Evolutionary conservation across 1,284 basidiomycete genomes (phyloP).

Genomic region (Sporisorium scitamineum): DNA sequence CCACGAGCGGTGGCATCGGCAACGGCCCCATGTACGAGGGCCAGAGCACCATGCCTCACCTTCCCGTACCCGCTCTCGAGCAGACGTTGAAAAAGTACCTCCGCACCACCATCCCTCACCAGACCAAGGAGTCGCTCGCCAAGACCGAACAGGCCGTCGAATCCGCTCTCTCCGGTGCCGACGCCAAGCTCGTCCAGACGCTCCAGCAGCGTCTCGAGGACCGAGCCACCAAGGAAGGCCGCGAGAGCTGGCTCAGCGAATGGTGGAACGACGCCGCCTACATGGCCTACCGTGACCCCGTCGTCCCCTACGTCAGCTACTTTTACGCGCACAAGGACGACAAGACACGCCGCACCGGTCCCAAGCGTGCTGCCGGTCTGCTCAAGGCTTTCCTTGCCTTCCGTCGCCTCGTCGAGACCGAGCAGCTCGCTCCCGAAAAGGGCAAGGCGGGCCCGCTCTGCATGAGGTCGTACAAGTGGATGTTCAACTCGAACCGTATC

Average conservation of each 20-base stretch:
- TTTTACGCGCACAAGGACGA: constrained; percentile 88
- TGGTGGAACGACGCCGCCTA: constrained; percentile 97
- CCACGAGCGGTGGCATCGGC: constrained; percentile 43
- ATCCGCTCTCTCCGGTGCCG: constrained; percentile 74
- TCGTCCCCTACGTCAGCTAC: constrained; percentile 94
- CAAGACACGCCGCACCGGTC: constrained; percentile 47
- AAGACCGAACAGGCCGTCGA: constrained; percentile 72
- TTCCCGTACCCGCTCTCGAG: constrained; percentile 66
- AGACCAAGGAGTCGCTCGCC: constrained; percentile 47
- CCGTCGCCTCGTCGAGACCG: constrained; percentile 67
- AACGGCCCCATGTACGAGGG: constrained; percentile 57
- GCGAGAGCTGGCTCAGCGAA: constrained; percentile 87
- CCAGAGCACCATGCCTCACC: constrained; percentile 63
- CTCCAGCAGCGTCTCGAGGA: constrained; percentile 85
- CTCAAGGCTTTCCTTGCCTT: constrained; percentile 67
- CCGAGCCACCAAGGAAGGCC: constrained; percentile 74
- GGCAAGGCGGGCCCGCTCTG: constrained; percentile 84
- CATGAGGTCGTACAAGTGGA: constrained; percentile 96
- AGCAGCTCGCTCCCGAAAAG: constrained; percentile 89
- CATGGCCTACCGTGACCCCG: constrained; percentile 77
- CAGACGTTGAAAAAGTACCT: constrained; percentile 66
- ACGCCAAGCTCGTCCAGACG: constrained; percentile 78
- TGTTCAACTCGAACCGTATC: constrained; percentile 92
- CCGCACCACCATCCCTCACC: constrained; percentile 60
- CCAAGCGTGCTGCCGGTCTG: constrained; percentile 62